phyloP scores from a whole-genome alignment of 441 rosid species.

The Pelargonium fulgidum region DNA sequence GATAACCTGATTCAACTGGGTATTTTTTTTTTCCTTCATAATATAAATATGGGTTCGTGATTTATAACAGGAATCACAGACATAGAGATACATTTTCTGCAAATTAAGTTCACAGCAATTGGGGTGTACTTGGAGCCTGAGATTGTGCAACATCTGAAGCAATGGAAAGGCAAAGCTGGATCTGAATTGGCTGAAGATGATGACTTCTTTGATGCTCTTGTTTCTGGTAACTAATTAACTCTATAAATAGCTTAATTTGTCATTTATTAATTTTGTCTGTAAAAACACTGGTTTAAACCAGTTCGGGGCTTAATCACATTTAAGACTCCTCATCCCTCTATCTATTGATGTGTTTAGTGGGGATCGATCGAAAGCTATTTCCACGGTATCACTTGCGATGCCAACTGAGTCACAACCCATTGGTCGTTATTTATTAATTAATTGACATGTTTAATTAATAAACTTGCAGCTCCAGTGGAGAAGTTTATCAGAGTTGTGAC shows the following conservation, averaged over 20 bases:
- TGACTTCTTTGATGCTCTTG: conserved; percentile 66
- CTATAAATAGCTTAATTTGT: background rate
- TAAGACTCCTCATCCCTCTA: too few species aligned
- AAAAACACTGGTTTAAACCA: too few species aligned
- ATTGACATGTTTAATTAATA: too few species aligned
- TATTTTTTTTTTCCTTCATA: background rate
- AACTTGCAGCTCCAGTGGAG: conserved; percentile 51
- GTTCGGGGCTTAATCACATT: too few species aligned
- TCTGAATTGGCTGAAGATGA: conserved; percentile 53
- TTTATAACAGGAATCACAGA: conserved; percentile 67
- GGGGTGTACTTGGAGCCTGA: conserved; percentile 80
- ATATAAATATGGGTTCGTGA: background rate
- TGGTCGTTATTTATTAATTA: too few species aligned
- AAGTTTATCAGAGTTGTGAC: conserved; percentile 68
- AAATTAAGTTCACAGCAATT: conserved; percentile 85
- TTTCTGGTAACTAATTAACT: conserved; percentile 42
- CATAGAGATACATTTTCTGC: conserved; percentile 83
- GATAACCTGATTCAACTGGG: too few species aligned
- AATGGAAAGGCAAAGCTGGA: conserved; percentile 73
- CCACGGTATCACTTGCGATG: too few species aligned
- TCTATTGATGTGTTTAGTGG: too few species aligned
- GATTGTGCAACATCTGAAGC: conserved; percentile 40
- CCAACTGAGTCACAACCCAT: too few species aligned
- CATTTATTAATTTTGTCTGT: too few species aligned
- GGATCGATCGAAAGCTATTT: too few species aligned